phyloP scores from a whole-genome alignment of 2,329 filamentous ascomycete species.

The Sporothrix variecibatus region DNA sequence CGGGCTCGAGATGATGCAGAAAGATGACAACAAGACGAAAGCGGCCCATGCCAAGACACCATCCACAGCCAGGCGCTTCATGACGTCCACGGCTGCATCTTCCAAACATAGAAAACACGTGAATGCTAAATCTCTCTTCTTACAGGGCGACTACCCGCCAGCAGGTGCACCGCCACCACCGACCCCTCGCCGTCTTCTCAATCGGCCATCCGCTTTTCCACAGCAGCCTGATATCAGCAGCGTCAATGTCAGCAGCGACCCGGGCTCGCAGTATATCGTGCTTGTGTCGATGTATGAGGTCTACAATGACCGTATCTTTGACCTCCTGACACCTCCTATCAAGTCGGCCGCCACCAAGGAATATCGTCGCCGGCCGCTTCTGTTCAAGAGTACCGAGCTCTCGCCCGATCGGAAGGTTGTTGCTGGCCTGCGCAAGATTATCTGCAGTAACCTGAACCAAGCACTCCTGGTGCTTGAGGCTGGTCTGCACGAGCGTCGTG shows the following conservation, averaged over 20 bases:
- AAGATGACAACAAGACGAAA: neutral
- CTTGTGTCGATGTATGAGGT: conserved; percentile 98
- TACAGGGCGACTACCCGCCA: conserved; percentile 50
- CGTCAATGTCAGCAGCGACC: conserved; percentile 66
- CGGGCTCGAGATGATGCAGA: neutral
- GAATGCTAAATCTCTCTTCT: conserved; percentile 47
- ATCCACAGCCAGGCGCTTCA: conserved; percentile 41
- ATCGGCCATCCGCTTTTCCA: conserved; percentile 70
- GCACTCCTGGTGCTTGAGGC: conserved; percentile 89
- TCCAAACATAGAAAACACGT: conserved; percentile 43
- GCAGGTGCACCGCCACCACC: conserved; percentile 47
- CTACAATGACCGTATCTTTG: conserved; percentile 97
- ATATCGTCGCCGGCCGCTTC: conserved; percentile 71
- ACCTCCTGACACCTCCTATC: conserved; percentile 71
- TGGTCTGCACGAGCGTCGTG: conserved; percentile 80
- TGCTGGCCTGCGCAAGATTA: conserved; percentile 84
- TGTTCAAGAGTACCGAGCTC: conserved; percentile 89
- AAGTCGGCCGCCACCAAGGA: conserved; percentile 67
- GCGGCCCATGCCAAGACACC: conserved; percentile 30
- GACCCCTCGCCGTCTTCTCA: conserved; percentile 63
- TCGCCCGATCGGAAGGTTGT: conserved; percentile 94
- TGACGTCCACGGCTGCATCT: conserved; percentile 50
- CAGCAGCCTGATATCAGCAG: conserved; percentile 73
- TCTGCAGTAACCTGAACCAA: conserved; percentile 79
- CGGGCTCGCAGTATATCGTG: conserved; percentile 77